Evolutionary conservation across 495 filamentous ascomycete genomes (phyloP).

Genomic region (Tuber calosporum): DNA sequence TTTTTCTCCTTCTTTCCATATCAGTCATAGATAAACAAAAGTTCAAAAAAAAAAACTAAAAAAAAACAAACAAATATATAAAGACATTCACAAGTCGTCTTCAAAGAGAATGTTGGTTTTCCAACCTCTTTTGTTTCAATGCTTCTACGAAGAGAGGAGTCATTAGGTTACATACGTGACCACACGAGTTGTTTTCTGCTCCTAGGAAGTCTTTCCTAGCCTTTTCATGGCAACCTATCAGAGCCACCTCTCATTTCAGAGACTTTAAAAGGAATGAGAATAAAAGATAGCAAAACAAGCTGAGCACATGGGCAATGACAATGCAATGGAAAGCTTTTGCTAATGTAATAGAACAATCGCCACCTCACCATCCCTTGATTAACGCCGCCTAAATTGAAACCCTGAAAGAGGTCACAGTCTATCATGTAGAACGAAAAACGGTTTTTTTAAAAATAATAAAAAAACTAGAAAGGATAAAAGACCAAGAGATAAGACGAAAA

Average conservation of each 20-base stretch:
- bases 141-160: not conserved
- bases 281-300: constrained; percentile 2
- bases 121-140: not conserved
- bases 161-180: not conserved
- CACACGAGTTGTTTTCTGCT: not conserved
- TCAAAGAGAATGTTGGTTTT: not conserved
- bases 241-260: not conserved
- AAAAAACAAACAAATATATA: too few relatives aligned
- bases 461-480: not conserved
- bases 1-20: too few relatives aligned
- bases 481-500: not conserved
- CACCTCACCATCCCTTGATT: not conserved
- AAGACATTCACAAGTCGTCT: not conserved
- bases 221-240: not conserved
- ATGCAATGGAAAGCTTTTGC: constrained; percentile 4
- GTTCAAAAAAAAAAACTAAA: not conserved
- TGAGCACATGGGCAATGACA: not conserved
- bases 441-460: too few relatives aligned
- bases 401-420: not conserved
- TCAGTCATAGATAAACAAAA: too few relatives aligned
- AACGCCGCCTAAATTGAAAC: not conserved
- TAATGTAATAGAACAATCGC: not conserved
- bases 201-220: not conserved
- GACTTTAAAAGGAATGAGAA: not conserved
- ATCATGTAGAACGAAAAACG: not conserved